Evolutionary conservation across 2,329 filamentous ascomycete species (phyloP), one percentile per base, ranked within the genome.

Genomic region (Colletotrichum salicis): DNA sequence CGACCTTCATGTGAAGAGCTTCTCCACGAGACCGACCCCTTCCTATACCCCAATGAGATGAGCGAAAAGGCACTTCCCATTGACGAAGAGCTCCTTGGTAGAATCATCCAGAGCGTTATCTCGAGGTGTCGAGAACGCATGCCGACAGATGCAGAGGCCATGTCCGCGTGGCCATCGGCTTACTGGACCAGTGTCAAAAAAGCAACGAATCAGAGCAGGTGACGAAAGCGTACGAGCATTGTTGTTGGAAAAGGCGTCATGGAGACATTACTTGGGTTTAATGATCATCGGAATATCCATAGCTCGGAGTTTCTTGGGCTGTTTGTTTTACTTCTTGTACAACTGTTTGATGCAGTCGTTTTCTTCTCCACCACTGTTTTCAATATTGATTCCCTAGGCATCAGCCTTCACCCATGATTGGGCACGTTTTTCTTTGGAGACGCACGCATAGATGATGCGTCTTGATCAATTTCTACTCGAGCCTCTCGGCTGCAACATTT

Each of bases 1-100:
- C 86, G 91, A 1, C 91, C 91, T 3, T 91, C 91, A 0, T 91
- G 90, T 76, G 87, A 87, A 27, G 88, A 92, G 76, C 83, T 93
- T 22, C 82, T 93, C 1, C 81, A 86, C 45, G 83, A 86, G 13
- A 83, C 84, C 2, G 91, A 93, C 75, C 86, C 89, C 4, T 93
- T 93, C 78, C 78, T 93, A 48, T 90, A 91, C 75, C 91, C 91
- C 0, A 83, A 84, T 41, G 89, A 91, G 77, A 82, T 87, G 8
- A 82, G 84, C 56, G 87, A 87, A 15, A 85, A 85, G 72, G 84
- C 88, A 12, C 80, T 92, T 19, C 89, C 90, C 4, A 86, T 92
- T 64, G 88, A 89, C 22, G 89, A 92, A 78, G 90, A 91, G 75
- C 80, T 92, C 63, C 84, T 92, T 35, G 86, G 86, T 37, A 82